A percentile compares a stretch with the other conserved stretches of the same genome.
Conservation (phyloP, 1,139 yeast genomes). For the Tardiomyces digboiensis region DNA sequence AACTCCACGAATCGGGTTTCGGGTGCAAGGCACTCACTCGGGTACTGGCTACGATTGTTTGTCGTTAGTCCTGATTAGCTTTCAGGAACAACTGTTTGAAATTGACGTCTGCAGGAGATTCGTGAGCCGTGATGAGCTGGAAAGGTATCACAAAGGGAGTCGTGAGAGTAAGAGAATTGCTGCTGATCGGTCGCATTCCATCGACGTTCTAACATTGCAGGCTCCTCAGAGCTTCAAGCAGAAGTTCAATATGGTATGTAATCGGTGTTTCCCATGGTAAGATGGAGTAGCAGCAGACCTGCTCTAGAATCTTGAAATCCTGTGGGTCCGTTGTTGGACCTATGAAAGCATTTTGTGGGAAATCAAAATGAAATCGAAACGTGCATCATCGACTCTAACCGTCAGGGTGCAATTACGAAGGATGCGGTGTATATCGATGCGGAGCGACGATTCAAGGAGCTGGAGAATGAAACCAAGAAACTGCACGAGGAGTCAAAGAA, state of each 20-base stretch:
- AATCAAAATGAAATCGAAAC: background rate
- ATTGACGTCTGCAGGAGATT: too few species aligned
- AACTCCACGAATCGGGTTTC: too few species aligned
- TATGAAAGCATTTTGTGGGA: too few species aligned
- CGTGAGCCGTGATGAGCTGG: conserved; percentile 57
- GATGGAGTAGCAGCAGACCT: too few species aligned
- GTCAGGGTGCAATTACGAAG: conserved; percentile 56
- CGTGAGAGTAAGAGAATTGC: conserved; percentile 38
- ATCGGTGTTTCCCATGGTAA: conserved; percentile 8
- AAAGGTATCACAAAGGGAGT: conserved; percentile 87
- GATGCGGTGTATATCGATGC: conserved; percentile 94
- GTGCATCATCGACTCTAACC: conserved; percentile 18
- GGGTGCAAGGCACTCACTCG: too few species aligned
- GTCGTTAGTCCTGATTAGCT: too few species aligned
- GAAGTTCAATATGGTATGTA: conserved; percentile 25
- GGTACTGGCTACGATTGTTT: too few species aligned
- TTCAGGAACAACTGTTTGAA: too few species aligned
- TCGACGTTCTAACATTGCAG: conserved; percentile 12
- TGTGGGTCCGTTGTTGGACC: too few species aligned
- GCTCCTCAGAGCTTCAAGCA: conserved; percentile 43
- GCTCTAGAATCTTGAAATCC: too few species aligned
- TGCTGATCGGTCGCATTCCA: background rate
- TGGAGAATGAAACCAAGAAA: conserved; percentile 83
- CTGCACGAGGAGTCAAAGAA: conserved; percentile 84
- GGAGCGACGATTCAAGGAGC: conserved; percentile 88